Percentiles rank a stretch among this genome's conserved stretches.
These are phyloP conservation scores for Plasmodium cynomolgi DNA, from an alignment of 169 alveolate species.

Conservation along the genomic window DNA sequence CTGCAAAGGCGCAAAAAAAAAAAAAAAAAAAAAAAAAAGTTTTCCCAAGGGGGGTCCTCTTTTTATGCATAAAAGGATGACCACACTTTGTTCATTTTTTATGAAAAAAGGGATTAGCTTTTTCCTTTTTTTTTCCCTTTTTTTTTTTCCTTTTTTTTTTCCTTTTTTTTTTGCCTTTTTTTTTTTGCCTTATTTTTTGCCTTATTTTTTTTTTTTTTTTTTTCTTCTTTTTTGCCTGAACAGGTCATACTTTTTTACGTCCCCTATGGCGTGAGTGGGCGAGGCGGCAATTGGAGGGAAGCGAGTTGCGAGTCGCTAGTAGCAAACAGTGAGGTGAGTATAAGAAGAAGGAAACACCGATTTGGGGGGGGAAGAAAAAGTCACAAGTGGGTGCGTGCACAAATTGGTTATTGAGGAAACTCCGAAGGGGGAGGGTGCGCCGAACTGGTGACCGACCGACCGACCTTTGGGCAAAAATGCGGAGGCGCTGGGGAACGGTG, in stretches of 20 bases:
- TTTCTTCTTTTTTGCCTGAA: background rate
- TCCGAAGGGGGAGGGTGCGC: background rate
- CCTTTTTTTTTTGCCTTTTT: background rate
- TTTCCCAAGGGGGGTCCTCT: background rate
- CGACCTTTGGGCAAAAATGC: background rate
- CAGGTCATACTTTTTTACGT: background rate
- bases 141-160: background rate
- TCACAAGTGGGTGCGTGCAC: background rate
- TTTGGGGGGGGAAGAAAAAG: background rate
- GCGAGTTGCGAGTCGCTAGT: background rate
- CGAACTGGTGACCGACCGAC: background rate
- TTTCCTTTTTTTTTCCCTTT: background rate
- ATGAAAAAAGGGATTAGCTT: background rate
- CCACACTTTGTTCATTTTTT: constrained; percentile 4
- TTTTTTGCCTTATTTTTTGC: background rate
- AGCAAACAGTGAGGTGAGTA: background rate
- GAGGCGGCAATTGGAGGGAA: background rate
- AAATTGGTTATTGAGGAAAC: background rate
- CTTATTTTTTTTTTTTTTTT: background rate
- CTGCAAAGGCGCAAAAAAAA: background rate
- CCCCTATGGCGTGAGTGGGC: background rate
- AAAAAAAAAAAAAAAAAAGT: background rate
- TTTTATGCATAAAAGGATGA: background rate
- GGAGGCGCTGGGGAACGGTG: background rate
- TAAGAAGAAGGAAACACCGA: background rate